phyloP scores from a whole-genome alignment of 768 basidiomycete species.

The Trametes cinnabarina region DNA sequence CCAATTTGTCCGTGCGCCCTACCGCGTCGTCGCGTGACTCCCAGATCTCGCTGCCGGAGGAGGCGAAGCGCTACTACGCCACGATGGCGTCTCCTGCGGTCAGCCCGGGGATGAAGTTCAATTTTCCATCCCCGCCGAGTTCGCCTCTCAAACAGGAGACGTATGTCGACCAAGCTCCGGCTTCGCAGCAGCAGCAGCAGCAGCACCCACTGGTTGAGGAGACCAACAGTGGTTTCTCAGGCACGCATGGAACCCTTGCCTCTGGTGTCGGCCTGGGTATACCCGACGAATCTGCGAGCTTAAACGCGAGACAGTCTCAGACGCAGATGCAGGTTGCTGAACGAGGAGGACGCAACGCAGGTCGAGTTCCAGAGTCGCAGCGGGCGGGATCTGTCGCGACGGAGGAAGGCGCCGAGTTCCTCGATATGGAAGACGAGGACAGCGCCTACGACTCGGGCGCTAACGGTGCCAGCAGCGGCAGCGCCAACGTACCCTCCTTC shows the following conservation, averaged over 20 bases:
- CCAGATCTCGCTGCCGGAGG: constrained; percentile 69
- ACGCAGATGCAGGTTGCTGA: not conserved
- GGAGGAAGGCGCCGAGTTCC: constrained; percentile 52
- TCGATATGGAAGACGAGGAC: constrained; percentile 59
- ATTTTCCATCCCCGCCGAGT: constrained; percentile 9
- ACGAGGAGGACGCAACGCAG: constrained; percentile 1
- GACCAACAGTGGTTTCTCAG: not conserved
- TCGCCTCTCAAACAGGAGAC: constrained; percentile 17
- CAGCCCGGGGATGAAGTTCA: constrained; percentile 40
- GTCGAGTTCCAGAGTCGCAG: constrained; percentile 4
- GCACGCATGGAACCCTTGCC: not conserved
- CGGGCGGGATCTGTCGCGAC: constrained; percentile 18
- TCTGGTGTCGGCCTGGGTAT: constrained; percentile 1
- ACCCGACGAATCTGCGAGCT: not conserved
- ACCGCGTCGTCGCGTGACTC: constrained; percentile 59
- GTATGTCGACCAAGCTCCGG: constrained; percentile 11
- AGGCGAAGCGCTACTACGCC: constrained; percentile 70
- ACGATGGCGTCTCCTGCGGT: constrained; percentile 59
- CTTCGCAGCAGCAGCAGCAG: not conserved
- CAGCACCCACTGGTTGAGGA: not conserved
- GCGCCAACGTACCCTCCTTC: constrained; percentile 11
- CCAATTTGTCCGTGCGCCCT: constrained; percentile 21
- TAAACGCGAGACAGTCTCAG: not conserved
- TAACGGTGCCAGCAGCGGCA: constrained; percentile 7
- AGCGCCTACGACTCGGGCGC: constrained; percentile 37